Conservation (phyloP, 495 filamentous ascomycete species). For the Aspergillus panamensis region DNA sequence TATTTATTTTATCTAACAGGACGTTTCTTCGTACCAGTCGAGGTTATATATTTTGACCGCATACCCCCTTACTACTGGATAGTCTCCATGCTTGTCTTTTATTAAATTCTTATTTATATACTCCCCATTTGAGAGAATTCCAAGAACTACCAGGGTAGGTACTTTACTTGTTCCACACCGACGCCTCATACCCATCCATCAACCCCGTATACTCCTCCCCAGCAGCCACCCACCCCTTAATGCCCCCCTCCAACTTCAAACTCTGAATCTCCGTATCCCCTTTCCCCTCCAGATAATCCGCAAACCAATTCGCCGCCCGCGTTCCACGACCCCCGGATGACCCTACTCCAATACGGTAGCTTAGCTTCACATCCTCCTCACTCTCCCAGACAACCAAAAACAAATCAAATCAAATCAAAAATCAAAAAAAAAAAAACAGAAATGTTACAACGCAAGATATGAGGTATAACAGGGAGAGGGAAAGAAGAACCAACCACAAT, state of each 20-base stretch:
- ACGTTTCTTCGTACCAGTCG: no score
- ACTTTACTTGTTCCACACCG: constrained; percentile 10
- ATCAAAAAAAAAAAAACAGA: no score
- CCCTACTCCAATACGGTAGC: constrained; percentile 36
- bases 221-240: constrained; percentile 60
- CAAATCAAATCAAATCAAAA: no score
- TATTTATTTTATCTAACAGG: no score
- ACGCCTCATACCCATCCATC: constrained; percentile 56
- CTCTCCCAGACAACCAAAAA: background rate
- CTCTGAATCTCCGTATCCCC: constrained; percentile 50
- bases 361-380: background rate
- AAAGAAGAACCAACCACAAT: constrained; percentile 53
- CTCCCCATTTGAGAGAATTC: background rate
- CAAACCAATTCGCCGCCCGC: constrained; percentile 63
- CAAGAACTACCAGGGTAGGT: no score
- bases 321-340: constrained; percentile 61
- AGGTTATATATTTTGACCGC: no score
- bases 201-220: constrained; percentile 52
- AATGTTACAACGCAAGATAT: no score
- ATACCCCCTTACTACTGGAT: no score
- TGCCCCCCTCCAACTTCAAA: constrained; percentile 54
- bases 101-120: background rate
- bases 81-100: background rate
- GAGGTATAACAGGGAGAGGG: no score
- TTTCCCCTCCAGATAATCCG: constrained; percentile 52